Conservation (phyloP, 768 basidiomycete genomes). For the Dacryopinax primogenitus region DNA sequence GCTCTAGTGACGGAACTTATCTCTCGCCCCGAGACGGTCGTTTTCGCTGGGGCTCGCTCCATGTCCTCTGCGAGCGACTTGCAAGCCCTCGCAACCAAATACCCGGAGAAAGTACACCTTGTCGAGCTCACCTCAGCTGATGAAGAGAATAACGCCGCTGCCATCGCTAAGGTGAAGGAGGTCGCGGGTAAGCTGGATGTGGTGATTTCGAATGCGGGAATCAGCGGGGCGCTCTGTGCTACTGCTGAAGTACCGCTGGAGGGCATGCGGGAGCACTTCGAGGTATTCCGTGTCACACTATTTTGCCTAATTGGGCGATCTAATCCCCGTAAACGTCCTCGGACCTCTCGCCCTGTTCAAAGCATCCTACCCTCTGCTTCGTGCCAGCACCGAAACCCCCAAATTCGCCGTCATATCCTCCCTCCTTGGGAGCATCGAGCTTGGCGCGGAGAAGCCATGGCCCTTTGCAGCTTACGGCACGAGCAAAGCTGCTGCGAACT, state of each 20-base stretch:
- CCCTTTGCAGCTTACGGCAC: neutral
- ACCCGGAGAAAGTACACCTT: constrained; percentile 10
- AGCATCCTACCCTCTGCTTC: constrained; percentile 13
- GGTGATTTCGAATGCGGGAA: constrained; percentile 21
- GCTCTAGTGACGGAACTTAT: constrained; percentile 10
- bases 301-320: neutral
- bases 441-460: neutral
- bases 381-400: neutral
- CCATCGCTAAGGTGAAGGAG: constrained; percentile 10
- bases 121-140: constrained; percentile 16
- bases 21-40: neutral
- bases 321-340: constrained; percentile 13
- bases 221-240: neutral
- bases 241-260: neutral
- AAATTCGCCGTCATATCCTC: constrained; percentile 17
- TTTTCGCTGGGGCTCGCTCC: constrained; percentile 18
- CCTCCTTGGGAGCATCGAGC: constrained; percentile 7
- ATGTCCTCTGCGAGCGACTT: constrained; percentile 9
- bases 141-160: constrained; percentile 15
- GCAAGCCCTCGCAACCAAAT: constrained; percentile 5
- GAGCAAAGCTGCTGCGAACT: constrained; percentile 19
- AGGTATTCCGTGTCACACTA: neutral
- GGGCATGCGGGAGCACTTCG: neutral
- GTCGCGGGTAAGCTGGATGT: constrained; percentile 18
- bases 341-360: constrained; percentile 20